A percentile compares a stretch with the other conserved stretches of the same genome.
Conservation (phyloP, 331 rosid genomes). For the Arachis monticola region DNA sequence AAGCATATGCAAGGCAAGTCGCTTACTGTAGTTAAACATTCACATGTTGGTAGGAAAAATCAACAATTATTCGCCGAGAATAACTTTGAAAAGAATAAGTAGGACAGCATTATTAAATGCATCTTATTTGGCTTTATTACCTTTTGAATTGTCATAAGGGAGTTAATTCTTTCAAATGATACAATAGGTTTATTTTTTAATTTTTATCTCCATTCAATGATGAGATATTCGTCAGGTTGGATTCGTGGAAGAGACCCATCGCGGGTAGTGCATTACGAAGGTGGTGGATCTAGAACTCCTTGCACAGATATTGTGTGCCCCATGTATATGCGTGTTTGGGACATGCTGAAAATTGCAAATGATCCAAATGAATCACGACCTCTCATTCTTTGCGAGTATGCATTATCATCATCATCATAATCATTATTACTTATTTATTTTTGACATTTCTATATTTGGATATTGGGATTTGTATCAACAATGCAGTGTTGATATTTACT, state of each 20-base stretch:
- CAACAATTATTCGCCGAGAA: neutral
- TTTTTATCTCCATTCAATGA: slow-evolving; percentile 12
- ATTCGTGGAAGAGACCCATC: slow-evolving; percentile 87
- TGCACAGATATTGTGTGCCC: slow-evolving; percentile 95
- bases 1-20: slow-evolving; percentile 3
- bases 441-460: neutral
- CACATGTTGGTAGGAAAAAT: neutral
- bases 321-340: slow-evolving; percentile 99
- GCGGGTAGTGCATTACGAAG: slow-evolving; percentile 86
- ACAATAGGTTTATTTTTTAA: neutral
- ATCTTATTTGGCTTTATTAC: neutral
- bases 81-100: neutral
- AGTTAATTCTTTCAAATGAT: slow-evolving; percentile 10
- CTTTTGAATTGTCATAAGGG: neutral
- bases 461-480: neutral
- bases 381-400: slow-evolving; percentile 93
- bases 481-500: neutral
- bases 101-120: neutral
- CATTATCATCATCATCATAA: neutral
- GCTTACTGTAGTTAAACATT: neutral
- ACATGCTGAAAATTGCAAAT: slow-evolving; percentile 83
- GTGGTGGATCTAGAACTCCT: slow-evolving; percentile 95
- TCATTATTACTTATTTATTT: neutral
- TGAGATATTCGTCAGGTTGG: slow-evolving; percentile 64
- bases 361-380: slow-evolving; percentile 93